These are phyloP conservation scores for Solanum chiquidenum DNA, from an alignment of 257 asterid genomes.

Conservation along the genomic window DNA sequence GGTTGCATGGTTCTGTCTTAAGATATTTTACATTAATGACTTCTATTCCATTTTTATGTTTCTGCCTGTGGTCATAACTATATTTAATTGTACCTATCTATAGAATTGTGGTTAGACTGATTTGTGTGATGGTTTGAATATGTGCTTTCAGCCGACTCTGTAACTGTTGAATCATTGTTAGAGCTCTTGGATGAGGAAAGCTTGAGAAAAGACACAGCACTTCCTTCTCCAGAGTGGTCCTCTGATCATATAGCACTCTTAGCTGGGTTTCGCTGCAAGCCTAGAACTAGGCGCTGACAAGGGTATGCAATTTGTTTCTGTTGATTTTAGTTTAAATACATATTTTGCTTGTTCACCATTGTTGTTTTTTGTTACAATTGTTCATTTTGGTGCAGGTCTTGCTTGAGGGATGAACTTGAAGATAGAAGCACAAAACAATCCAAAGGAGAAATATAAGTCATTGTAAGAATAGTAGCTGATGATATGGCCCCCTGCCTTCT, in stretches of 20 bases:
- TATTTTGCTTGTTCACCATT: not conserved
- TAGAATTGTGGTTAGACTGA: not conserved
- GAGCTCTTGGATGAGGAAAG: conserved; percentile 96
- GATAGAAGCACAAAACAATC: conserved; percentile 12
- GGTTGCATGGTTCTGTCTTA: not conserved
- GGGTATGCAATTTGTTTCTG: not conserved
- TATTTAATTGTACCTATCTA: not conserved
- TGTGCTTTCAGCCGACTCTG: conserved; percentile 61
- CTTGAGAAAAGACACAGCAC: conserved; percentile 90
- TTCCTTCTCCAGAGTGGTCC: conserved; percentile 99
- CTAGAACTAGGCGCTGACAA: conserved; percentile 61
- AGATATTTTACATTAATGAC: not conserved
- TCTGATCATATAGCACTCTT: conserved; percentile 96
- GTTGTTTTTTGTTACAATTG: not conserved
- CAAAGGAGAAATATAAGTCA: not conserved
- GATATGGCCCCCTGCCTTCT: conserved; percentile 16
- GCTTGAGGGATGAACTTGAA: not conserved
- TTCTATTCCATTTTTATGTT: not conserved
- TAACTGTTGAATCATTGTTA: conserved; percentile 81
- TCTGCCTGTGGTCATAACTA: not conserved
- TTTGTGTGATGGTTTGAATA: not conserved
- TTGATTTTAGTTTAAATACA: not conserved
- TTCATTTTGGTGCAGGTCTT: conserved; percentile 13
- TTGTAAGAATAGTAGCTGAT: conserved; percentile 41
- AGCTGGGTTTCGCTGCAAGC: conserved; percentile 91